A percentile compares a stretch with the other conserved stretches of the same genome.
phyloP scores from a whole-genome alignment of 169 alveolate genomes.

The Plasmodium inui region DNA sequence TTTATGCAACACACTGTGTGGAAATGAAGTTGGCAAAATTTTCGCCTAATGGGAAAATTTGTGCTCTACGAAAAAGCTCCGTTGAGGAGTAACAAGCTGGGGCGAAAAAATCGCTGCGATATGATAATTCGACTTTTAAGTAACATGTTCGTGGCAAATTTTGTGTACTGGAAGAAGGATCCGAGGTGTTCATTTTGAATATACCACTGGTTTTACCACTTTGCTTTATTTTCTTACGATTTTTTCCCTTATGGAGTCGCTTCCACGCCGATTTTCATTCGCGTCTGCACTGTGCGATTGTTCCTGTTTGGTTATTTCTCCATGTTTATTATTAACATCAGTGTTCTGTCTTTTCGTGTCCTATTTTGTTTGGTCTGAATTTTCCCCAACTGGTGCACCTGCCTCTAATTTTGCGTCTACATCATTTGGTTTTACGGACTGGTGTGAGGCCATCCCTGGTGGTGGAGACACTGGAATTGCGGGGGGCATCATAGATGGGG shows the following conservation, averaged over 20 bases:
- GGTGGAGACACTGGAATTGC: background rate
- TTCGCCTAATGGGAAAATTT: background rate
- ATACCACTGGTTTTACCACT: background rate
- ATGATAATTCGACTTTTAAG: background rate
- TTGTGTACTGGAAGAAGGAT: background rate
- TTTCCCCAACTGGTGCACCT: background rate
- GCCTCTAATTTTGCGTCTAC: background rate
- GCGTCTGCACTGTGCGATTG: background rate
- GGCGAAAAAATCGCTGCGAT: background rate
- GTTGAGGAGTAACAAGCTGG: background rate
- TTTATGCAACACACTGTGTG: background rate
- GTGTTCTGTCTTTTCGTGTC: background rate
- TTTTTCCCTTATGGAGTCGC: background rate
- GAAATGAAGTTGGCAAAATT: background rate
- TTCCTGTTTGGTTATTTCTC: background rate
- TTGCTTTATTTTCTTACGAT: background rate
- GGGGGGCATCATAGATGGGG: slow-evolving; percentile 41
- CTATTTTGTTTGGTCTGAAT: background rate
- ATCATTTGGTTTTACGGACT: background rate
- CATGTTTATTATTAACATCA: background rate
- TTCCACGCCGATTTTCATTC: background rate
- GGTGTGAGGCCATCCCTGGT: background rate
- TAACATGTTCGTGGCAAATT: background rate
- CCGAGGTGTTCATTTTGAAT: background rate
- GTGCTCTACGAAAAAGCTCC: background rate